Evolutionary conservation across 1,139 yeast species (phyloP), one percentile per base, ranked within the genome.

Genomic region (Suhomyces wounanorum): DNA sequence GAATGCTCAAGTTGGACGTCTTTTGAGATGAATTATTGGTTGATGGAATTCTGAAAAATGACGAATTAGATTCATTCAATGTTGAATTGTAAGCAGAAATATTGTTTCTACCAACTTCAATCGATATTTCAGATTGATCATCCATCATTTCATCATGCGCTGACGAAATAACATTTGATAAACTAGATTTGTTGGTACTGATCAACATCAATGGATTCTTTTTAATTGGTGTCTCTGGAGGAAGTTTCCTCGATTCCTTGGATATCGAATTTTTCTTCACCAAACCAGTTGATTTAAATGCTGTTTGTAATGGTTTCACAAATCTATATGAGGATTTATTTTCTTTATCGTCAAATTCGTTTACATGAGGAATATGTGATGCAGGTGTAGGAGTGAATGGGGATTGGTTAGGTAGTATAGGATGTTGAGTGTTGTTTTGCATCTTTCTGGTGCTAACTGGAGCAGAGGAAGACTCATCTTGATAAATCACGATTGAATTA

Each of bases 191-290:
- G 51, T 67, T 67, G 13, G 68, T 64, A 48, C 66, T 69, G 48
- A 73, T 58, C 50, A 74, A 54, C 67, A 69, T 69, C 52, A 71
- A 49, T 70, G 90, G 79, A 53, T 75, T 77, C 60, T 79, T 81
- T 62, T 89, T 89, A 61, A 90, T 86, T 0, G 96, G 96, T 0
- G 96, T 89, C 58, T 89, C 96, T 0, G 96, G 96, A 49, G 79
- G 79, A 23, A 72, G 60, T 41, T 77, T 72, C 40, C 69, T 62
- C 53, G 68, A 45, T 52, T 72, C 63, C 37, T 57, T 60, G 23
- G 65, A 66, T 23, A 83, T 67, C 49, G 84, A 80, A 55, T 82
- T 84, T 69, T 89, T 89, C 54, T 92, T 87, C 52, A 85, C 67
- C 42, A 89, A 72, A 0, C 96, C 96, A 0, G 88, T 74, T 4